phyloP scores from a whole-genome alignment of 208 protist genomes.

The Histomonas meleagridis region DNA sequence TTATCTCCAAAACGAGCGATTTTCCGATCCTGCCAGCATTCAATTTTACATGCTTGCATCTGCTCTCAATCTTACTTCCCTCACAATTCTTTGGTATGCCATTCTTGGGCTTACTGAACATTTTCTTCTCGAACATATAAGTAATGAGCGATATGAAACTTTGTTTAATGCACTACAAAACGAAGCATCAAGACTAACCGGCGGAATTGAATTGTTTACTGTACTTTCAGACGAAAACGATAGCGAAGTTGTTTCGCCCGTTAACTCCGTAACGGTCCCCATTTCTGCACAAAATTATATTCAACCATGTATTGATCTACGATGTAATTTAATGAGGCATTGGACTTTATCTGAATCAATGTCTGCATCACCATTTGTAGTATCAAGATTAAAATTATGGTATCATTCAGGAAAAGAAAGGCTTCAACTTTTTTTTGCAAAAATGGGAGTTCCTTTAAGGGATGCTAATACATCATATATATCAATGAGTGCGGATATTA shows the following conservation, averaged over 20 bases:
- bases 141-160: background rate
- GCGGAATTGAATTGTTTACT: background rate
- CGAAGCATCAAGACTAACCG: background rate
- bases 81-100: background rate
- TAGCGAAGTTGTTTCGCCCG: background rate
- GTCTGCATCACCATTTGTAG: background rate
- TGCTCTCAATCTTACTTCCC: background rate
- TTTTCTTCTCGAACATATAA: constrained; percentile 13
- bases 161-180: background rate
- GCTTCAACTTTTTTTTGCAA: background rate
- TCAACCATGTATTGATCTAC: background rate
- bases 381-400: background rate
- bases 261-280: background rate
- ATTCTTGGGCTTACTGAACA: constrained; percentile 25
- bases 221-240: background rate
- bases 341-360: constrained; percentile 20
- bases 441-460: background rate
- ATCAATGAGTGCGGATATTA: background rate
- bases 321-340: background rate
- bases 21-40: background rate
- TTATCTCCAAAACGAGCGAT: background rate
- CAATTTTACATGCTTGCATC: background rate
- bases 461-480: background rate
- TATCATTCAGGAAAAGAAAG: background rate
- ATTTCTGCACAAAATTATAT: background rate